Evolutionary conservation across 805 yeast species (phyloP), one percentile per base, ranked within the genome.

Genomic region (Tetrapisispora nanseiensis): DNA sequence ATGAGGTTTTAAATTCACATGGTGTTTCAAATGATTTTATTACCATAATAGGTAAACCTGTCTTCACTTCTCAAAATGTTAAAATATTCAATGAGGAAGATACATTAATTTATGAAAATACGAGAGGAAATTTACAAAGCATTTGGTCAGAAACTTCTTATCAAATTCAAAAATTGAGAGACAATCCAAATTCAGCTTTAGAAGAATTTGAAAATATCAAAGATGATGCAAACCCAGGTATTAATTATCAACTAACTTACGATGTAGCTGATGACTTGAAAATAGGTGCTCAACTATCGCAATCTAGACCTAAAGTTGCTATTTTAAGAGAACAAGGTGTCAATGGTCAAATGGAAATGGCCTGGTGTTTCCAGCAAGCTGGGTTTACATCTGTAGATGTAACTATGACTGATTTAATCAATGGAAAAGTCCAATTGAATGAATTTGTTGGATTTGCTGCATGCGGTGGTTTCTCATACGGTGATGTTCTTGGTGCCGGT

Each of bases 401-500:
- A 32, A 97, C 94, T 58, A 92, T 92, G 98, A 77, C 94, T 18
- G 98, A 92, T 62, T 75, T 92, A 45, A 67, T 89, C 48, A 67
- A 73, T 30, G 95, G 95, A 34, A 73, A 70, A 54, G 82, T 82
- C 28, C 62, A 78, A 16, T 71, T 92, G 50, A 80, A 78, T 56
- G 82, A 77, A 35, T 92, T 92, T 64, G 86, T 81, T 39, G 98
- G 98, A 48, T 55, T 92, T 37, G 97, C 97, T 33, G 97, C 97
- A 3, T 94, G 98, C 68, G 98, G 98, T 66, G 98, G 98, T 13
- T 92, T 92, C 72, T 86, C 97, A 1, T 92, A 89, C 59, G 98
- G 98, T 72, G 98, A 92, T 66, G 98, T 92, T 38, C 71, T 92
- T 46, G 98, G 98, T 52, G 98, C 98, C 28, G 98, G 96, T 61